Percentiles rank a stretch among this genome's conserved stretches.
Evolutionary conservation across 2,329 filamentous ascomycete genomes (phyloP).

Genomic region (Aspergillus sergii): DNA sequence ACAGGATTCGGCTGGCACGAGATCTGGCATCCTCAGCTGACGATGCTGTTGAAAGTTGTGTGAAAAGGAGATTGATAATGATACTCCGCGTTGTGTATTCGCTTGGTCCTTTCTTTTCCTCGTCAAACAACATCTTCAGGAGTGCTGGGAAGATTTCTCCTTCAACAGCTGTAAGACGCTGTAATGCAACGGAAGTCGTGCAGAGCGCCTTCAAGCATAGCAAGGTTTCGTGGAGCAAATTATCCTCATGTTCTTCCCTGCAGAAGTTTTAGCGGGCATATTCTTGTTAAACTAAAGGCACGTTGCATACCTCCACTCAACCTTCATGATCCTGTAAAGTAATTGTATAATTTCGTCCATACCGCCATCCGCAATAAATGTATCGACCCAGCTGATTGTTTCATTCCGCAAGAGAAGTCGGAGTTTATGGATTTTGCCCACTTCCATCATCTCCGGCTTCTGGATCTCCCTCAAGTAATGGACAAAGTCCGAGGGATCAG

Average conservation of each 20-base stretch:
- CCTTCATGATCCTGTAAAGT: conserved; percentile 86
- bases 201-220: conserved; percentile 92
- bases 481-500: conserved; percentile 81
- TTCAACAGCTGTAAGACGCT: conserved; percentile 79
- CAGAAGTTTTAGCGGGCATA: conserved; percentile 28
- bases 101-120: conserved; percentile 96
- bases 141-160: conserved; percentile 81
- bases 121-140: conserved; percentile 87
- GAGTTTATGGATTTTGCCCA: conserved; percentile 94
- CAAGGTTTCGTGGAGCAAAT: conserved; percentile 85
- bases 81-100: conserved; percentile 94
- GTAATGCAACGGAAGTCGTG: conserved; percentile 83
- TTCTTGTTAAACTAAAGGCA: background rate
- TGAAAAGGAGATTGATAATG: conserved; percentile 85
- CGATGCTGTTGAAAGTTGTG: conserved; percentile 73
- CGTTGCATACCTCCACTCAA: conserved; percentile 83
- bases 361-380: conserved; percentile 84
- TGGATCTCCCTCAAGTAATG: conserved; percentile 78
- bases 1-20: conserved; percentile 73
- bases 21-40: conserved; percentile 61
- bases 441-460: conserved; percentile 81
- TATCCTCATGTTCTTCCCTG: conserved; percentile 94
- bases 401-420: conserved; percentile 88
- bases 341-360: conserved; percentile 89
- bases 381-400: conserved; percentile 92